phyloP scores from a whole-genome alignment of 768 basidiomycete genomes.

The Lactarius trivialis region DNA sequence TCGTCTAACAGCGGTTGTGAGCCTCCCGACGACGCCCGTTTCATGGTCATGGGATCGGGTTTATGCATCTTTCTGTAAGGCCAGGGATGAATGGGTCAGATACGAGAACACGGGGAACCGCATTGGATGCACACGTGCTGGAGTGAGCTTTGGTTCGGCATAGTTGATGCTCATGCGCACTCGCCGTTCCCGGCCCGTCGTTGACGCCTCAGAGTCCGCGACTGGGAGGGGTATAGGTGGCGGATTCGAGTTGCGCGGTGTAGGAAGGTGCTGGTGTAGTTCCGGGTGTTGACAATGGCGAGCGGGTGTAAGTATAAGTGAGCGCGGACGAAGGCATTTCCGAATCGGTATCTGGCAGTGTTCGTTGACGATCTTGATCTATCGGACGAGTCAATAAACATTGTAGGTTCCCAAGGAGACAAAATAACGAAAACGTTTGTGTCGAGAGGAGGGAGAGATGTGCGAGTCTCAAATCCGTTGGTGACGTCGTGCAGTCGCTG shows the following conservation, averaged over 20 bases:
- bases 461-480: constrained; percentile 43
- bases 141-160: constrained; percentile 80
- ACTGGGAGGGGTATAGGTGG: constrained; percentile 30
- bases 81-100: too few species aligned
- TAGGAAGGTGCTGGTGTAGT: constrained; percentile 39
- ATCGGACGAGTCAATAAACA: constrained; percentile 20
- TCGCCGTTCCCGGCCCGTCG: constrained; percentile 44
- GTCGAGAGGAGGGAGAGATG: constrained; percentile 33
- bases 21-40: constrained; percentile 1
- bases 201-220: constrained; percentile 22
- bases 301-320: constrained; percentile 31
- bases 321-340: constrained; percentile 26
- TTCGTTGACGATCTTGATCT: constrained; percentile 17
- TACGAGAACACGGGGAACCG: background rate
- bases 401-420: background rate
- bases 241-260: constrained; percentile 35
- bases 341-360: constrained; percentile 17
- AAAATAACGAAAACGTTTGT: constrained; percentile 31
- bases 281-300: constrained; percentile 38
- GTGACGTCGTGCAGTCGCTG: constrained; percentile 59
- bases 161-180: constrained; percentile 79
- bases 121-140: constrained; percentile 60
- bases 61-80: constrained; percentile 78
- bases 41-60: constrained; percentile 46
- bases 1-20: constrained; percentile 8